Base-by-base conservation (phyloP, 1,284 basidiomycete species). In the Ganoderma leucocontextum region DNA sequence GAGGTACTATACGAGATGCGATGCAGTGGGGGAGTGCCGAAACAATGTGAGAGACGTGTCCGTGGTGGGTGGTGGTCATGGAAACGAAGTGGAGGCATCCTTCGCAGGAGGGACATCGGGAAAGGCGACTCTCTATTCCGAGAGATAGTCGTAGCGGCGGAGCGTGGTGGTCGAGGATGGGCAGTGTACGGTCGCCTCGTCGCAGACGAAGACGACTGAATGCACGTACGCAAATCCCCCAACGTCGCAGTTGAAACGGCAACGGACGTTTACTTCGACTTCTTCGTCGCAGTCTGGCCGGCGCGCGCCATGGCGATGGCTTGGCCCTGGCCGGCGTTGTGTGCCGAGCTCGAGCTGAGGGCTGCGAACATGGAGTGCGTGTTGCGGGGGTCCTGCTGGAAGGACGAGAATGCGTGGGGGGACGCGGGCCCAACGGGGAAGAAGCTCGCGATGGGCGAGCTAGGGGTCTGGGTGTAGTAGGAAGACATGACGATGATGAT, bases 351-450 rank as follows among this genome's bases (percentile, higher is more conserved):
- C 58, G 70, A 61, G 38, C 84, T 78, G 72, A 91, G 83, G 17
- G 87, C 82, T 49, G 90, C 84, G 79, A 88, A 92, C 87, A 91
- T 90, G 70, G 81, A 79, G 75, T 92, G 88, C 22, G 82, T 77
- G 74, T 90, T 88, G 68, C 91, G 88, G 63, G 91, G 91, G 70
- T 88, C 86, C 78, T 88, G 86, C 77, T 90, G 86, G 74, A 92
- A 85, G 57, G 83, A 76, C 38, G 84, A 77, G 80, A 93, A 92
- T 17, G 90, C 88, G 73, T 91, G 88, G 29, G 82, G 80, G 12
- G 78, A 76, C 47, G 79, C 72, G 61, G 81, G 80, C 5, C 75
- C 78, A 9, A 72, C 76, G 22, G 81, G 80, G 79, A 82, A 82
- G 78, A 82, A 80, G 68, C 77, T 73, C 33, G 70, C 49, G 10